A percentile compares a stretch with the other conserved stretches of the same genome.
phyloP scores from a whole-genome alignment of 495 filamentous ascomycete genomes.

The Lasiosphaeria hispida region DNA sequence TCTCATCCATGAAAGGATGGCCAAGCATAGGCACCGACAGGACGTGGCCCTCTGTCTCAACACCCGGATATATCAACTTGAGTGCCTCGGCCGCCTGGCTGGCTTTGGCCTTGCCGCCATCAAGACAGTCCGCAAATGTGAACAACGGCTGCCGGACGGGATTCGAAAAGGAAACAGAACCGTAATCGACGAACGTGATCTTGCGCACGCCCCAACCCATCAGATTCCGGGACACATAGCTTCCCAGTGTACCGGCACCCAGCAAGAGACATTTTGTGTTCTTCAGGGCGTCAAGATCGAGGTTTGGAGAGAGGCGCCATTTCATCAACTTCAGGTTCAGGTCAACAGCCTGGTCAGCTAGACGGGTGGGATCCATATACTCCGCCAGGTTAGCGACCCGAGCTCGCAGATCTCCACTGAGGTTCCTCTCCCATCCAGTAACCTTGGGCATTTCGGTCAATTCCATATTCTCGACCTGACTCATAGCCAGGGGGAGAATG shows the following conservation, averaged over 20 bases:
- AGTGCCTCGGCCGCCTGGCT: constrained; percentile 75
- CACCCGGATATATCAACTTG: constrained; percentile 84
- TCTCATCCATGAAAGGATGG: constrained; percentile 75
- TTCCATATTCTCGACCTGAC: constrained; percentile 37
- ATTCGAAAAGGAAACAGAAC: constrained; percentile 94
- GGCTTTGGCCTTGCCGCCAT: constrained; percentile 84
- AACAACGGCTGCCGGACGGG: constrained; percentile 94
- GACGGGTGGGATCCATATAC: constrained; percentile 81
- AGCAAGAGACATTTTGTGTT: constrained; percentile 87
- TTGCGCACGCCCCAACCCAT: constrained; percentile 97
- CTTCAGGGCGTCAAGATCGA: constrained; percentile 87
- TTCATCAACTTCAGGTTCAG: constrained; percentile 98
- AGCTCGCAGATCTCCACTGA: constrained; percentile 67
- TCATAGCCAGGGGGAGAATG: constrained; percentile 65
- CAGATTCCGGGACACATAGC: constrained; percentile 85
- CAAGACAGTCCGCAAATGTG: constrained; percentile 81
- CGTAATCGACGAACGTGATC: constrained; percentile 95
- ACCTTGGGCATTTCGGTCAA: constrained; percentile 69
- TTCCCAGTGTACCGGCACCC: constrained; percentile 92
- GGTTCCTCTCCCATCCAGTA: constrained; percentile 91
- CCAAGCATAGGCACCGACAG: constrained; percentile 93
- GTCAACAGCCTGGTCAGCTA: constrained; percentile 95
- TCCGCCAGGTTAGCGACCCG: constrained; percentile 77
- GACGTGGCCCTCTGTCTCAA: constrained; percentile 72
- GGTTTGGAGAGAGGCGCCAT: constrained; percentile 87